Evolutionary conservation across 371 early-diverging fungal species (phyloP).

Genomic region (Rhizopus sp.): DNA sequence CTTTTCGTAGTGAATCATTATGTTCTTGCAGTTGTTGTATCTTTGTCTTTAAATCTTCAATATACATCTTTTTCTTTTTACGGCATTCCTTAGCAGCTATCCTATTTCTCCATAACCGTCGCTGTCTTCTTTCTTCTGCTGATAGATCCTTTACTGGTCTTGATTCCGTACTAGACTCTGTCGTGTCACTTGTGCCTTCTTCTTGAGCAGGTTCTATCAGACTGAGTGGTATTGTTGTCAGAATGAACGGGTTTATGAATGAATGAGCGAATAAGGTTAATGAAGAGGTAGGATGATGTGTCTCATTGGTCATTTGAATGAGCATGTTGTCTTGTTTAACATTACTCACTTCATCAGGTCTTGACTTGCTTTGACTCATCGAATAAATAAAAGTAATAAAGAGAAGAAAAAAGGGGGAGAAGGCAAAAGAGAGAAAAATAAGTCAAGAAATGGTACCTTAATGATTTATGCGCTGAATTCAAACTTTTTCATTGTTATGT

Average conservation of each 20-base stretch:
- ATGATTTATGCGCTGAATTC: not conserved
- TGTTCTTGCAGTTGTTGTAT: slow-evolving; percentile 61
- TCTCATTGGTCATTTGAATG: not conserved
- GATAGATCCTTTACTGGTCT: slow-evolving; percentile 11
- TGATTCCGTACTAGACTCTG: too few relatives aligned
- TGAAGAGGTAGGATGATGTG: not conserved
- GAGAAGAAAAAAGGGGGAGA: not conserved
- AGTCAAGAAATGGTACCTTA: not conserved
- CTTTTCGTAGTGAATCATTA: slow-evolving; percentile 60
- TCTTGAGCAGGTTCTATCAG: not conserved
- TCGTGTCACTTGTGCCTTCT: not conserved
- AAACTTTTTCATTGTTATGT: too few relatives aligned
- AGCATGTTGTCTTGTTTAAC: too few relatives aligned
- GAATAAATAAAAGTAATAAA: not conserved
- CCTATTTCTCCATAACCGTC: slow-evolving; percentile 72
- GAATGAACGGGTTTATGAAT: too few relatives aligned
- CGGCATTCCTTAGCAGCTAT: slow-evolving; percentile 84
- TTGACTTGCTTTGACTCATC: not conserved
- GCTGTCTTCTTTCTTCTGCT: slow-evolving; percentile 73
- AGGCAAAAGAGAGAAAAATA: not conserved
- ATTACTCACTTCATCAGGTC: not conserved
- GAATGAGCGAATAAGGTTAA: too few relatives aligned
- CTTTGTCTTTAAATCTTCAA: slow-evolving; percentile 69
- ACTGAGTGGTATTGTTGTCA: too few relatives aligned
- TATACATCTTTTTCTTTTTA: slow-evolving; percentile 79